Evolutionary conservation across 139 green algal genomes (phyloP).

Genomic region (Zygnema circumcarinatum): DNA sequence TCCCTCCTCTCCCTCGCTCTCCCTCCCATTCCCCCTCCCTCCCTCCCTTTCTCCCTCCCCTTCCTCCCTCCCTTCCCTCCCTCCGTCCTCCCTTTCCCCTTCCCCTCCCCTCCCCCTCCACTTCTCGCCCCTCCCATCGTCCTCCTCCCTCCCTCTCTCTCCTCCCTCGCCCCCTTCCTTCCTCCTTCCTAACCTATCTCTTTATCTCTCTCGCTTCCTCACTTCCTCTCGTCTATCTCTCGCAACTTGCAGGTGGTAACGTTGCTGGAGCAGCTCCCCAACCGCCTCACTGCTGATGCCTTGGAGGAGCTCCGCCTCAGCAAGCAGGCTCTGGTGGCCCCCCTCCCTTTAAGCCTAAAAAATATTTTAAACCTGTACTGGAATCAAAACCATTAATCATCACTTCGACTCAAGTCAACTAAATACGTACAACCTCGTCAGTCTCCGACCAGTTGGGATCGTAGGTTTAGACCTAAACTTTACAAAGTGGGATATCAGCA

Average conservation of each 20-base stretch:
- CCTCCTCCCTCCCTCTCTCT: background rate
- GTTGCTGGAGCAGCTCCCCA: conserved; percentile 47
- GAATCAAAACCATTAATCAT: background rate
- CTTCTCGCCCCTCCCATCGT: background rate
- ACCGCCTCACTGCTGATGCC: conserved; percentile 38
- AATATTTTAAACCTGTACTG: background rate
- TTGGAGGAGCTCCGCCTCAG: conserved; percentile 54
- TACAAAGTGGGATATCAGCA: no score
- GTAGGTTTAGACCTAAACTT: no score
- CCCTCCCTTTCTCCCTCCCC: background rate
- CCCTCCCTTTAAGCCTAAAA: background rate
- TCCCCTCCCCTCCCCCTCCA: background rate
- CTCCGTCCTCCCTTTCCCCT: background rate
- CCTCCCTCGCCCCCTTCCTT: background rate
- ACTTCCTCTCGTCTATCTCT: background rate
- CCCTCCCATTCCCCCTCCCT: background rate
- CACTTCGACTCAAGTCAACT: background rate
- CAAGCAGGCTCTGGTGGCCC: conserved; percentile 47
- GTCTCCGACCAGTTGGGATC: no score
- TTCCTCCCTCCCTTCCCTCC: background rate
- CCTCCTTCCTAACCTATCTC: background rate
- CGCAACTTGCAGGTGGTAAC: background rate
- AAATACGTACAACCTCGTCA: no score
- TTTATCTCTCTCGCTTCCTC: background rate
- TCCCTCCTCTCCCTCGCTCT: no score